phyloP scores from a whole-genome alignment of 495 filamentous ascomycete genomes.

The Aspergillus wentii region DNA sequence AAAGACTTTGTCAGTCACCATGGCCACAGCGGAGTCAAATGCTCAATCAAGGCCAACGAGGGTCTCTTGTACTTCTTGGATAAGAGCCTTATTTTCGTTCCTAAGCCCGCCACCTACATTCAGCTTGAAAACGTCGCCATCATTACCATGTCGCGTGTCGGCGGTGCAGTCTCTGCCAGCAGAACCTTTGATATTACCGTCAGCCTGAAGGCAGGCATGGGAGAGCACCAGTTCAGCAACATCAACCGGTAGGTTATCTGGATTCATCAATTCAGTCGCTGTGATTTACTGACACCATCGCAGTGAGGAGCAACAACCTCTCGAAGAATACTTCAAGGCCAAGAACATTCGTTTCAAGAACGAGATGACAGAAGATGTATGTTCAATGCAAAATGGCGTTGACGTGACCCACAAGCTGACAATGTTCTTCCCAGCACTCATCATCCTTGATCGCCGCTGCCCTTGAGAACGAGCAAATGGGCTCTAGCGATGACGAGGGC shows the following conservation, averaged over 20 bases:
- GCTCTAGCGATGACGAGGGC: slow-evolving; percentile 76
- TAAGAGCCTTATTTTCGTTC: slow-evolving; percentile 98
- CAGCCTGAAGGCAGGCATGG: slow-evolving; percentile 68
- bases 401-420: slow-evolving; percentile 1
- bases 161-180: slow-evolving; percentile 86
- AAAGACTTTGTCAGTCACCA: slow-evolving; percentile 93
- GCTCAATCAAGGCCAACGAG: slow-evolving; percentile 98
- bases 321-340: slow-evolving; percentile 92
- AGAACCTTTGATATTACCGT: slow-evolving; percentile 97
- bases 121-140: slow-evolving; percentile 83
- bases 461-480: slow-evolving; percentile 70
- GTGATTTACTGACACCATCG: slow-evolving; percentile 8
- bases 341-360: slow-evolving; percentile 96
- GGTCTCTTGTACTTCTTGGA: slow-evolving; percentile 95
- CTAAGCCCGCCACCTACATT: slow-evolving; percentile 95
- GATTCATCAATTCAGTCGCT: slow-evolving; percentile 2
- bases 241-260: slow-evolving; percentile 71
- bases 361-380: slow-evolving; percentile 74
- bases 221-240: slow-evolving; percentile 94
- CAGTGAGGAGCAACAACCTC: slow-evolving; percentile 87
- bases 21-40: slow-evolving; percentile 92
- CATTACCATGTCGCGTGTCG: slow-evolving; percentile 93
- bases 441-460: slow-evolving; percentile 73
- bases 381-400: slow-evolving; percentile 17
- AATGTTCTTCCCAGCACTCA: slow-evolving; percentile 23